Evolutionary conservation across 1,139 yeast species (phyloP).

Genomic region (Tardiomyces digboiensis): DNA sequence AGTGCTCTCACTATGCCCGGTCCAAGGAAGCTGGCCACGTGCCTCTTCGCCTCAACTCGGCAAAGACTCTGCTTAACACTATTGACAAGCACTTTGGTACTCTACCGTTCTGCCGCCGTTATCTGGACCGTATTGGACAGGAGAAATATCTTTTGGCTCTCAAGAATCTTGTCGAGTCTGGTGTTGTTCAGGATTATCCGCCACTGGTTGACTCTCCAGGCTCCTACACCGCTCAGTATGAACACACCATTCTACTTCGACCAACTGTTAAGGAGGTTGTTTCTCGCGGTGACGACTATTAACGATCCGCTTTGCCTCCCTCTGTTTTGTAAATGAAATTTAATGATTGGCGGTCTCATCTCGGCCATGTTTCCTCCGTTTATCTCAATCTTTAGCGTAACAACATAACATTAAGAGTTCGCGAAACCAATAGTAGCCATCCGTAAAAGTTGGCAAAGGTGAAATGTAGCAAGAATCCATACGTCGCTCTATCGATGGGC

Average conservation of each 20-base stretch:
- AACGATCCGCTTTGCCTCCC: too few species aligned
- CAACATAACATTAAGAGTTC: too few species aligned
- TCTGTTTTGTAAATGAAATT: too few species aligned
- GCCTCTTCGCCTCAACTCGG: constrained; percentile 46
- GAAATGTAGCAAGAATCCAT: too few species aligned
- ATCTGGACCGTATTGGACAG: constrained; percentile 84
- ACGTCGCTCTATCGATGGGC: too few species aligned
- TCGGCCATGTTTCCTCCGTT: too few species aligned
- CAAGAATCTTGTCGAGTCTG: constrained; percentile 76
- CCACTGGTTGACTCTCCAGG: constrained; percentile 85
- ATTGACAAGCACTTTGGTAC: constrained; percentile 86
- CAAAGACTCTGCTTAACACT: constrained; percentile 53
- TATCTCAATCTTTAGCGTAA: too few species aligned
- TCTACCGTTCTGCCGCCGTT: constrained; percentile 93
- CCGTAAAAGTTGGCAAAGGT: too few species aligned
- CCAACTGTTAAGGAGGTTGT: constrained; percentile 93
- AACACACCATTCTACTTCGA: constrained; percentile 85
- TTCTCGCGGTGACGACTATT: constrained; percentile 91
- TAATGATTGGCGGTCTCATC: too few species aligned
- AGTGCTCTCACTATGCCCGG: constrained; percentile 87
- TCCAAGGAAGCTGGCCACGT: constrained; percentile 40
- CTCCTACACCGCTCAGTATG: constrained; percentile 91
- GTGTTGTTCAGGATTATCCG: constrained; percentile 89
- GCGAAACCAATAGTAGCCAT: too few species aligned
- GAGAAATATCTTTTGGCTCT: constrained; percentile 88